Base-by-base conservation (phyloP, 345 rosid genomes). In the Clarkia xantiana region DNA sequence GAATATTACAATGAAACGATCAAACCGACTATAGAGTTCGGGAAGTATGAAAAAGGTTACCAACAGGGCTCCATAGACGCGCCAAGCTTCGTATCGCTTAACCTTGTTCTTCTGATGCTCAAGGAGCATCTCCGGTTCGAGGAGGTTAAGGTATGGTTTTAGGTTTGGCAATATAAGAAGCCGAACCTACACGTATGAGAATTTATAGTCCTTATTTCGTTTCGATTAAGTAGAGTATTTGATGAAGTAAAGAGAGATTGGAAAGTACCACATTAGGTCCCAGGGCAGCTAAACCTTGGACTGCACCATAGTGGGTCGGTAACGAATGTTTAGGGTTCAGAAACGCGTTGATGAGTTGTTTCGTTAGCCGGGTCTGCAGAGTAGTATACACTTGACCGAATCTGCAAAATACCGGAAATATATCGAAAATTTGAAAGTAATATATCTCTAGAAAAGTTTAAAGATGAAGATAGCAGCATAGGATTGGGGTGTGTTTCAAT, bases 221-320 rank as follows among this genome's bases (percentile, higher is more conserved):
- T 19, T 47, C 36, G 1, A 14, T 7, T 25, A n/a, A 29, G 10
- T 4, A n/a, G 1, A 40, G 25, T 40, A 46, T 42, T 45, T 18
- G 42, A 10, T 9, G 15, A 11, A 29, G 34, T n/a, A 44, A 40
- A 47, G 18, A 44, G 17, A 43, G 46, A 25, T 49, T 50, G 53
- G 66, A 65, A 19, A 40, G 59, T 86, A 91, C 98, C 75, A 84
- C 85, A 67, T 80, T 81, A 59, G 93, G 80, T 50, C 96, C 96
- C 54, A 91, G 60, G 42, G 94, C 83, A 57, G 90, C 83, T 71
- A 86, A 68, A 62, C 98, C 98, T 78, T 86, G 93, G 67, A 86
- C 71, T 51, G 96, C 96, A 42, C 96, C 98, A 65, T 86, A 91
- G 60, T 91, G 98, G 64, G 89, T 95, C 40, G 94, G 81, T 70